Evolutionary conservation across 805 yeast species (phyloP).

Genomic region (Suhomyces sp.): DNA sequence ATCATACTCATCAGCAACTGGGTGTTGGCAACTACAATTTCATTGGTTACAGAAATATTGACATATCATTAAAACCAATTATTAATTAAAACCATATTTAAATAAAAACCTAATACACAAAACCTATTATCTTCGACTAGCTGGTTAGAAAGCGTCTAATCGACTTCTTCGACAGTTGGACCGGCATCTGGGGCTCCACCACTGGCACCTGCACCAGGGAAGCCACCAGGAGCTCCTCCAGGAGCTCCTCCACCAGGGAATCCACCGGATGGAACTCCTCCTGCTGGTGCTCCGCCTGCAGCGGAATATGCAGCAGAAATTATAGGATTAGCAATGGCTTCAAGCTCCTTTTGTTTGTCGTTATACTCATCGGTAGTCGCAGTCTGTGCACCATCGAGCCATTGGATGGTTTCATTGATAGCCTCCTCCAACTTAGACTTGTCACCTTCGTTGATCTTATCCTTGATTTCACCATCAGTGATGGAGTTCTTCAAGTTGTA

Average conservation of each 20-base stretch:
- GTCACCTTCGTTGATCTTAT: slow-evolving; percentile 41
- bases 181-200: slow-evolving; percentile 31
- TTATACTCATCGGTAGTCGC: slow-evolving; percentile 43
- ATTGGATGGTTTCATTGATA: slow-evolving; percentile 39
- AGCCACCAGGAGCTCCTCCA: slow-evolving; percentile 26
- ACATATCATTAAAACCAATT: slow-evolving; percentile 1
- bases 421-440: slow-evolving; percentile 54
- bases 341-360: slow-evolving; percentile 43
- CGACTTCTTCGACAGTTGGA: slow-evolving; percentile 45
- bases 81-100: neutral
- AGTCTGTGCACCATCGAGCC: slow-evolving; percentile 40
- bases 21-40: slow-evolving; percentile 26
- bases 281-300: slow-evolving; percentile 25
- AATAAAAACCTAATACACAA: neutral
- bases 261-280: slow-evolving; percentile 34
- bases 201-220: slow-evolving; percentile 15
- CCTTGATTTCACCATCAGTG: slow-evolving; percentile 44
- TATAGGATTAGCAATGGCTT: slow-evolving; percentile 40
- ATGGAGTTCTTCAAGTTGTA: slow-evolving; percentile 76
- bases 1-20: slow-evolving; percentile 29
- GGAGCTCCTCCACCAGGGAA: slow-evolving; percentile 52
- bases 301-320: slow-evolving; percentile 34
- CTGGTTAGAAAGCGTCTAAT: slow-evolving; percentile 22
- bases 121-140: too few species aligned
- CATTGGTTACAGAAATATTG: slow-evolving; percentile 23